Evolutionary conservation across 805 yeast genomes (phyloP), one percentile per base, ranked within the genome.

Genomic region (Yarrowia yakushimensis): DNA sequence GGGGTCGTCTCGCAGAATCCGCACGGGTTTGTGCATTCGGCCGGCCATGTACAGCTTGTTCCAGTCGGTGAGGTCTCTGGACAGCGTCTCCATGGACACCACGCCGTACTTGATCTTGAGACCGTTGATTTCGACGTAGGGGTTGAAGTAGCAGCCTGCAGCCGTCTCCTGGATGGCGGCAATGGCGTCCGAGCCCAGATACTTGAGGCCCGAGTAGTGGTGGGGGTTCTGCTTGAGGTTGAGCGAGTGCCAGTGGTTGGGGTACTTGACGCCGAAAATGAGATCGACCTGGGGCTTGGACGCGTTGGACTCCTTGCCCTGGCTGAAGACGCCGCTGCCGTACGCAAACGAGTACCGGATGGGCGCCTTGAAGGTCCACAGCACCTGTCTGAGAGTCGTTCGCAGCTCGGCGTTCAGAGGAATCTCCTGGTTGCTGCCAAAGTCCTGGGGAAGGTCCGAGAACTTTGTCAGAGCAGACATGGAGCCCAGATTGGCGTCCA

Each of bases 61-160:
- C 99, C 99, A 94, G 62, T 86, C 83, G n/a, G 82, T 77, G 27
- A 94, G 76, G 74, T 94, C 99, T 36, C 77, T 77, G 37, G 85
- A 73, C 20, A 90, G 74, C 10, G 79, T 79, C 22, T 82, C 80
- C 66, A 82, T 78, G 4, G 90, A 84, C 1, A 91, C 86, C 12
- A 91, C 86, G 13, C 99, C 99, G 71, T 94, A 94, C 71, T 94
- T 94, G 46, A 93, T 82, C 59, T 81, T 72, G 36, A 78, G 74
- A 10, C 84, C 82, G 61, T 81, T 78, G 61, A 91, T 78, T 46
- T 81, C 79, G 7, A 89, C 90, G 73, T 82, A 94, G 3, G 99
- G 98, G 71, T 94, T 94, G 78, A 90, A 94, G 73, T 93, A 94
- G 3, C 93, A 87, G 8, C 97, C 97, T 0, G 96, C 94, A 1